Evolutionary conservation across 495 filamentous ascomycete genomes (phyloP).

Genomic region (Aspergillus affinis): DNA sequence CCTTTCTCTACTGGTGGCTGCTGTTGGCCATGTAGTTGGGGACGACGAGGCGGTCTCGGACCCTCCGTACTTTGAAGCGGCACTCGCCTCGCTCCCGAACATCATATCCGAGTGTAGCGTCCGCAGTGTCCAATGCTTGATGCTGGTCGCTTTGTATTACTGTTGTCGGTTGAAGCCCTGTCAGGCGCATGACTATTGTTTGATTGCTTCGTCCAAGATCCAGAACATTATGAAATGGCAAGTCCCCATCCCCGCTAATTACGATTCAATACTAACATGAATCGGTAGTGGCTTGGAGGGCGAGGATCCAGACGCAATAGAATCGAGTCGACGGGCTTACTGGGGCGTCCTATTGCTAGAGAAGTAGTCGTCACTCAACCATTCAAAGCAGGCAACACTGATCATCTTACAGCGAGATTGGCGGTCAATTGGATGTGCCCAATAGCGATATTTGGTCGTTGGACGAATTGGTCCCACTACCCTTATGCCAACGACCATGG

Average conservation of each 20-base stretch:
- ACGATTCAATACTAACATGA: no score
- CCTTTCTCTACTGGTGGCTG: slow-evolving; percentile 8
- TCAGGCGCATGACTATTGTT: slow-evolving; percentile 14
- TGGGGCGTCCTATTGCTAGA: background rate
- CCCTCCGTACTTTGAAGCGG: slow-evolving; percentile 9
- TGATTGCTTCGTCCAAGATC: slow-evolving; percentile 13
- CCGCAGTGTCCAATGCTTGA: slow-evolving; percentile 5
- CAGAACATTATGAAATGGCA: slow-evolving; percentile 11
- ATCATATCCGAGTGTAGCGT: slow-evolving; percentile 10
- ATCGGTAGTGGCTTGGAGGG: background rate
- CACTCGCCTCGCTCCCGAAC: slow-evolving; percentile 3
- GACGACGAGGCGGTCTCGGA: background rate
- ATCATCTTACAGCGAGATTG: background rate
- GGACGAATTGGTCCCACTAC: slow-evolving; percentile 1
- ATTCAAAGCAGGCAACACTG: background rate
- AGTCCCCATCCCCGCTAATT: background rate
- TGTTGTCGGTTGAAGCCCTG: slow-evolving; percentile 12
- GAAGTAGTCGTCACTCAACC: background rate
- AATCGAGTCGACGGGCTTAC: background rate
- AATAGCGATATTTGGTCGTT: background rate
- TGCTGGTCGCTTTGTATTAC: slow-evolving; percentile 10
- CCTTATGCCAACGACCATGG: background rate
- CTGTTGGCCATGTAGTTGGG: slow-evolving; percentile 3
- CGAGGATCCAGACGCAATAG: background rate
- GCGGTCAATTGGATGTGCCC: background rate